Conservation (phyloP, 2,329 filamentous ascomycete genomes). For the Nothomitra cinnamomea region DNA sequence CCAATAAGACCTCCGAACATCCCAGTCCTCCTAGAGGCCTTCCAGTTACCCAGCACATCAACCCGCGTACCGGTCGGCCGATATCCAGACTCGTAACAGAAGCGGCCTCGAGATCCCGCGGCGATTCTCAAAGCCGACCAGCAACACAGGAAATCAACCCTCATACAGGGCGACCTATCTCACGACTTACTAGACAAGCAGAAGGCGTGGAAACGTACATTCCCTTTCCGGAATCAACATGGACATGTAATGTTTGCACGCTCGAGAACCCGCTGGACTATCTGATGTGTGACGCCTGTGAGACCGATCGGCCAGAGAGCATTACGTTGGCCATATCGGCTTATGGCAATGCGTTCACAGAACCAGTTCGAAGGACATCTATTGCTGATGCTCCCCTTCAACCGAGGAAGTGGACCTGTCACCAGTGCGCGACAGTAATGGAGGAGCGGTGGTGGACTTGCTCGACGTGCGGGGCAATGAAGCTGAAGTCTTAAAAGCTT, state of each 20-base stretch:
- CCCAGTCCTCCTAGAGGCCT: neutral
- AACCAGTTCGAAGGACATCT: neutral
- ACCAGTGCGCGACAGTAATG: conserved; percentile 42
- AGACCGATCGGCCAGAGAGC: conserved; percentile 27
- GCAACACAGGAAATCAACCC: neutral
- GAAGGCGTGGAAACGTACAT: neutral
- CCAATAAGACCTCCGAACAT: neutral
- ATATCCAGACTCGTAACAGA: no score
- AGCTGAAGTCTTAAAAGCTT: conserved; percentile 27
- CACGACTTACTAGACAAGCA: conserved; percentile 4
- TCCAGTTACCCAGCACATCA: neutral
- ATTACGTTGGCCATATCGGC: neutral
- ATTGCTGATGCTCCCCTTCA: conserved; percentile 17
- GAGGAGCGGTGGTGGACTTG: conserved; percentile 50
- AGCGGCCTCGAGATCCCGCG: neutral
- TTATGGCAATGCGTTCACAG: neutral
- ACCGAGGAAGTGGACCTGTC: conserved; percentile 40
- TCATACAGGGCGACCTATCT: neutral
- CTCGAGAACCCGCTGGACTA: conserved; percentile 42
- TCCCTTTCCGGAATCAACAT: conserved; percentile 19
- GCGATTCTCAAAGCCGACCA: neutral
- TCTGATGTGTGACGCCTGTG: conserved; percentile 43
- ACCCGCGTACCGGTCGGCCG: no score
- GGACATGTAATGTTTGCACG: conserved; percentile 44
- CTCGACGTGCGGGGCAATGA: conserved; percentile 41